phyloP scores from a whole-genome alignment of 805 yeast species.

The Yarrowia deformans region DNA sequence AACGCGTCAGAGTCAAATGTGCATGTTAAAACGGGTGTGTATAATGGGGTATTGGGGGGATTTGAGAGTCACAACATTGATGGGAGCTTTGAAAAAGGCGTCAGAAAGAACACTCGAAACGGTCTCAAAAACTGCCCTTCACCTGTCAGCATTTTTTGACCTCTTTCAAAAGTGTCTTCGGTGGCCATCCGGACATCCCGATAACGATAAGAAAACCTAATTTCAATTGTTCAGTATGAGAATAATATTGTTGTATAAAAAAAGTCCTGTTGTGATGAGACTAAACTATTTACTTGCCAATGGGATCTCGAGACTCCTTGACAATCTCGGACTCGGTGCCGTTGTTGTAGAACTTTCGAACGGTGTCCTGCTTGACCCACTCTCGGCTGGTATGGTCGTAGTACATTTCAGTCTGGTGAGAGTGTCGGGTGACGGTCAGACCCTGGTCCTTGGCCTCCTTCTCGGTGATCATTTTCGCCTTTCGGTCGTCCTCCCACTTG shows the following conservation, averaged over 20 bases:
- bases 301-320: conserved; percentile 25
- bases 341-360: conserved; percentile 49
- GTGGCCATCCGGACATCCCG: neutral
- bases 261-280: neutral
- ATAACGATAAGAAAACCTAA: conserved; percentile 21
- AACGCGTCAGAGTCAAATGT: neutral
- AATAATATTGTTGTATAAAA: neutral
- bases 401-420: conserved; percentile 45
- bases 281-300: neutral
- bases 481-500: conserved; percentile 18
- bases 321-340: conserved; percentile 44
- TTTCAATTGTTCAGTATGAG: neutral
- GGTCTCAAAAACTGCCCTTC: neutral
- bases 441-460: conserved; percentile 47
- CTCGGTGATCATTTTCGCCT: conserved; percentile 41
- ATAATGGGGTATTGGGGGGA: too few species aligned
- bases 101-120: too few species aligned
- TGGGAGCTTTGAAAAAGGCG: too few species aligned
- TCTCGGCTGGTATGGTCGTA: conserved; percentile 48
- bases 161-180: neutral
- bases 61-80: too few species aligned
- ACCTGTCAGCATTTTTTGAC: neutral
- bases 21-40: neutral
- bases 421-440: conserved; percentile 47
- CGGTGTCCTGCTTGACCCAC: conserved; percentile 45